phyloP scores from a whole-genome alignment of 1,284 basidiomycete species.

The Microstroma glucosiphilum region DNA sequence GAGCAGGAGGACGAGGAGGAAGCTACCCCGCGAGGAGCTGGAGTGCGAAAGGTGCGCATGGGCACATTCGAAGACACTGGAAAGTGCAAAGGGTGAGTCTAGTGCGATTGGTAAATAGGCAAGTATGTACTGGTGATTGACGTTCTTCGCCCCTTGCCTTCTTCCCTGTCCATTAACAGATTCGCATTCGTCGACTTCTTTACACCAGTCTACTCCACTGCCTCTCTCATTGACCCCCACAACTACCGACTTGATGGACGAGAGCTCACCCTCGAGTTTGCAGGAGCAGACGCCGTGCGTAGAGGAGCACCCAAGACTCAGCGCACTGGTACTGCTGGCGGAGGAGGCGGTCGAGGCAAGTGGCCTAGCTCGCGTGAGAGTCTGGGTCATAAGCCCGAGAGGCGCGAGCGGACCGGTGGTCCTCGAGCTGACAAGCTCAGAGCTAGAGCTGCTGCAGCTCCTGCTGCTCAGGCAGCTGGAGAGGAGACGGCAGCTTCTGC shows the following conservation, averaged over 20 bases:
- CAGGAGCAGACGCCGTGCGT: conserved; percentile 70
- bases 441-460: neutral
- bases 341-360: neutral
- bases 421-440: neutral
- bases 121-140: conserved; percentile 4
- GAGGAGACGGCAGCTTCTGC: neutral
- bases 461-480: neutral
- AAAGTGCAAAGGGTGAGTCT: conserved; percentile 80
- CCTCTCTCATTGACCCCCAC: conserved; percentile 71
- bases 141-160: conserved; percentile 10
- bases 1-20: conserved; percentile 3
- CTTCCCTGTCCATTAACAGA: conserved; percentile 53
- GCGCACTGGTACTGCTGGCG: conserved; percentile 9
- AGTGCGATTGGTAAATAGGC: neutral
- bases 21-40: conserved; percentile 50
- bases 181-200: conserved; percentile 94
- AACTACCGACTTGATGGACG: conserved; percentile 80
- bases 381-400: conserved; percentile 4
- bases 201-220: conserved; percentile 69
- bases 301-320: conserved; percentile 33
- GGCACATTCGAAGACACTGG: conserved; percentile 91
- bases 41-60: conserved; percentile 82
- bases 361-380: conserved; percentile 5
- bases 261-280: conserved; percentile 79
- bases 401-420: neutral